phyloP scores from a whole-genome alignment of 768 basidiomycete genomes.

The Rhizopogon vesiculosus region DNA sequence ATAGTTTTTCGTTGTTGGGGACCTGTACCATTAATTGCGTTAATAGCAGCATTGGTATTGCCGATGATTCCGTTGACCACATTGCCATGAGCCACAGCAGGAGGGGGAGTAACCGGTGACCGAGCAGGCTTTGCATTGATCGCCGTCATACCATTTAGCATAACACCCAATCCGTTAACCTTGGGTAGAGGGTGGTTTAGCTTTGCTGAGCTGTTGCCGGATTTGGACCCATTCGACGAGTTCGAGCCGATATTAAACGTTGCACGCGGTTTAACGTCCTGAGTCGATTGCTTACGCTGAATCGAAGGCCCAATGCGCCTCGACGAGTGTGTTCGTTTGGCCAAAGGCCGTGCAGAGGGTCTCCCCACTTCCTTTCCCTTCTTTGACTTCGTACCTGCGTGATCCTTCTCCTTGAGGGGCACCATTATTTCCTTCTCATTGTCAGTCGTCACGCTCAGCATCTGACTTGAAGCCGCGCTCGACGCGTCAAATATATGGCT shows the following conservation, averaged over 20 bases:
- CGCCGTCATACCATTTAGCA: neutral
- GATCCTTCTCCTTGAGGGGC: slow-evolving; percentile 11
- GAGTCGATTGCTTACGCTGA: slow-evolving; percentile 20
- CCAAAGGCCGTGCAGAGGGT: slow-evolving; percentile 18
- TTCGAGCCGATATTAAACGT: slow-evolving; percentile 59
- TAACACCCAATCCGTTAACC: slow-evolving; percentile 7
- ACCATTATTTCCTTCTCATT: slow-evolving; percentile 16
- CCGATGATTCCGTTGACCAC: slow-evolving; percentile 8
- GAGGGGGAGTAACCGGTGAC: neutral
- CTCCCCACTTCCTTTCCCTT: slow-evolving; percentile 29
- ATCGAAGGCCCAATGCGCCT: slow-evolving; percentile 24
- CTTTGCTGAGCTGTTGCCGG: slow-evolving; percentile 14
- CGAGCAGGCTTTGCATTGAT: neutral
- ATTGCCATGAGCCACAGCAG: slow-evolving; percentile 8
- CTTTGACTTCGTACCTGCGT: slow-evolving; percentile 16
- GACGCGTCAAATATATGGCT: slow-evolving; percentile 28
- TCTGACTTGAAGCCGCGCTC: slow-evolving; percentile 31
- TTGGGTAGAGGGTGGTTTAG: slow-evolving; percentile 9
- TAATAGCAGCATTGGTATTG: slow-evolving; percentile 9
- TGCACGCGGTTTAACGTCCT: slow-evolving; percentile 17
- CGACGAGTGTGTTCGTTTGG: slow-evolving; percentile 25
- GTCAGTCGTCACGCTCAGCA: slow-evolving; percentile 16
- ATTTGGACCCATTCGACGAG: slow-evolving; percentile 45
- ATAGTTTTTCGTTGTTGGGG: slow-evolving; percentile 37
- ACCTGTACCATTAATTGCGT: slow-evolving; percentile 13